phyloP scores from a whole-genome alignment of 768 basidiomycete genomes.

The Mycena floridula region DNA sequence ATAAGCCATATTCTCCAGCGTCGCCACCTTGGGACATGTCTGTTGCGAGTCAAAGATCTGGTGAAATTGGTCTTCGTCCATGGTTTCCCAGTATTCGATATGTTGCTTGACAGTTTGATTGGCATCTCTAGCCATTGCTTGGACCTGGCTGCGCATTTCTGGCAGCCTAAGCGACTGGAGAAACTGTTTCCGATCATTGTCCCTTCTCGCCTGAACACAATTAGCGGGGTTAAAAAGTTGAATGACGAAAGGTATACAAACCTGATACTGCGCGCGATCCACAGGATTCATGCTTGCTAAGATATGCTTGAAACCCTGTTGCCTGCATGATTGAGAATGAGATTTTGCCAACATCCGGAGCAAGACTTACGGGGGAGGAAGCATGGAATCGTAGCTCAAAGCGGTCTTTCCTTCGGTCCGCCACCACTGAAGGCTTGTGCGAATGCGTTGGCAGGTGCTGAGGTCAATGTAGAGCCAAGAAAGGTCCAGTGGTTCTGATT shows the following conservation, averaged over 20 bases:
- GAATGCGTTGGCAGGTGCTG: neutral
- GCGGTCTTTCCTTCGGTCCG: constrained; percentile 1
- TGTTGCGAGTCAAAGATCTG: neutral
- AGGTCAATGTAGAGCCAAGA: neutral
- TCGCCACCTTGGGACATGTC: neutral
- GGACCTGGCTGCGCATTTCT: no score
- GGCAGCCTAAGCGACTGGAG: no score
- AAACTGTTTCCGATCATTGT: no score
- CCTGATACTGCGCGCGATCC: no score
- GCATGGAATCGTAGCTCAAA: neutral
- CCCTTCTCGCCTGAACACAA: no score
- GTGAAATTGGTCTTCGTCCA: neutral
- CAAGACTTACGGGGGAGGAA: no score
- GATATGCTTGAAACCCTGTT: no score
- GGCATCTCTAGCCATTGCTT: neutral
- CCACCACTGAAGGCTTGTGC: neutral
- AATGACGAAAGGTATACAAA: no score
- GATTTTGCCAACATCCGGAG: no score
- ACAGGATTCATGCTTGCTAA: no score
- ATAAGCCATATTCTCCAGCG: neutral
- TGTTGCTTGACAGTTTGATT: neutral
- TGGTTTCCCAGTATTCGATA: neutral
- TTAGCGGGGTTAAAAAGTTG: no score
- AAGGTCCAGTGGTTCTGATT: neutral
- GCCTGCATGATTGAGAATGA: no score